These are phyloP conservation scores for Monosporascus cannonballus DNA, from an alignment of 2,329 filamentous ascomycete genomes.

Conservation along the genomic window DNA sequence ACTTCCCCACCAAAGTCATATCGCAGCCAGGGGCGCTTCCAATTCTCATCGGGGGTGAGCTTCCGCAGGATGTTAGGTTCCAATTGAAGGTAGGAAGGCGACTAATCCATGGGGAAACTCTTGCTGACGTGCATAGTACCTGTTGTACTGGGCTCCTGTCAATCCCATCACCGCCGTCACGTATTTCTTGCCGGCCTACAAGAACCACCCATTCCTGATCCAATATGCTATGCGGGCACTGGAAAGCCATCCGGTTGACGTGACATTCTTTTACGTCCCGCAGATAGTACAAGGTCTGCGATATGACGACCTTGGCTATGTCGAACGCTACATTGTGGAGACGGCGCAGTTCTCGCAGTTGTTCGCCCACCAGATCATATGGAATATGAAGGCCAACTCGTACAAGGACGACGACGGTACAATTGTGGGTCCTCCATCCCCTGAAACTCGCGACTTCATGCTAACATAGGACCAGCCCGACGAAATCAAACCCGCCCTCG, in stretches of 20 bases:
- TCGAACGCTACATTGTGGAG: slow-evolving; percentile 93
- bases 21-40: slow-evolving; percentile 77
- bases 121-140: slow-evolving; percentile 52
- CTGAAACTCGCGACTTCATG: not conserved
- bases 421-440: slow-evolving; percentile 49
- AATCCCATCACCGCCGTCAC: slow-evolving; percentile 92
- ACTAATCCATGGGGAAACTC: not conserved
- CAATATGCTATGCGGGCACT: slow-evolving; percentile 96
- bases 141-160: slow-evolving; percentile 87
- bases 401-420: slow-evolving; percentile 95
- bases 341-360: slow-evolving; percentile 96
- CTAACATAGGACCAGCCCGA: slow-evolving; percentile 57
- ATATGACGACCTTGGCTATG: slow-evolving; percentile 89
- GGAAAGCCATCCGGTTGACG: slow-evolving; percentile 90
- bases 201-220: slow-evolving; percentile 85
- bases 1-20: slow-evolving; percentile 77
- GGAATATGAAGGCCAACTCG: slow-evolving; percentile 99
- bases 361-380: slow-evolving; percentile 98
- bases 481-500: slow-evolving; percentile 85
- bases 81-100: slow-evolving; percentile 66
- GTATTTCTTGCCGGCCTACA: slow-evolving; percentile 86
- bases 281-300: slow-evolving; percentile 94
- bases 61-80: slow-evolving; percentile 73
- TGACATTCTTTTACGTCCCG: slow-evolving; percentile 98
- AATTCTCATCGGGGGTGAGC: slow-evolving; percentile 67